Percentiles rank a stretch among this genome's conserved stretches.
These are phyloP conservation scores for Auriscalpium microsporum DNA, from an alignment of 768 basidiomycete genomes.

Conservation along the genomic window DNA sequence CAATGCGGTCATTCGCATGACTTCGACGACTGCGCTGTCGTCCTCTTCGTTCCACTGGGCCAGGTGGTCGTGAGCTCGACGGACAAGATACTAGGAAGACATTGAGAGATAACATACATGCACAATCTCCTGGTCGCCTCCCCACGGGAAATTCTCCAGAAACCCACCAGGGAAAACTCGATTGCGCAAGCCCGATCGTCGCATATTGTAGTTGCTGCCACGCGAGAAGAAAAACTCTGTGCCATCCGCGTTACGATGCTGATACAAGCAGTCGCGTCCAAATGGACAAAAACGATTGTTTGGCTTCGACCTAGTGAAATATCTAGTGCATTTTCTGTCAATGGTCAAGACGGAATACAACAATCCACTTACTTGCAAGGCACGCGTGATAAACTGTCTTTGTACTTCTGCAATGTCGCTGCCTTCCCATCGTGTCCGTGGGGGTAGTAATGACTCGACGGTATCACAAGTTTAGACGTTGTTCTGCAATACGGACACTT, in stretches of 20 bases:
- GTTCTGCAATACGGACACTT: slow-evolving; percentile 73
- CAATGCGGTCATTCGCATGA: not conserved
- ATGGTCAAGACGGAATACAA: not conserved
- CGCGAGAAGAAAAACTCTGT: slow-evolving; percentile 45
- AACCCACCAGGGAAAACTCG: not conserved
- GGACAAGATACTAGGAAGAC: not conserved
- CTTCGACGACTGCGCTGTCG: not conserved
- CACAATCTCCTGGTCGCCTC: too few species aligned
- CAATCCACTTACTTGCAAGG: slow-evolving; percentile 50
- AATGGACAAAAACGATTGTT: slow-evolving; percentile 61
- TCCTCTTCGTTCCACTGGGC: not conserved
- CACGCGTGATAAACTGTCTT: slow-evolving; percentile 62
- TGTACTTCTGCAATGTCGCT: slow-evolving; percentile 47
- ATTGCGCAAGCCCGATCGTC: slow-evolving; percentile 23
- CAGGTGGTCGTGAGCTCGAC: not conserved
- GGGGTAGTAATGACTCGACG: slow-evolving; percentile 61
- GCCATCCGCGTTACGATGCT: slow-evolving; percentile 61
- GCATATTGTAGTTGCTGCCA: slow-evolving; percentile 49
- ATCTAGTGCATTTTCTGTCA: slow-evolving; percentile 29
- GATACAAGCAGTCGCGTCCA: slow-evolving; percentile 76
- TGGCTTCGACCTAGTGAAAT: slow-evolving; percentile 48
- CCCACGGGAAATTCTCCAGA: too few species aligned
- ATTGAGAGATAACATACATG: too few species aligned
- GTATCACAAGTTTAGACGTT: slow-evolving; percentile 59
- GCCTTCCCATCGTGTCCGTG: slow-evolving; percentile 46